These are phyloP conservation scores for Protomyces inundatus DNA, from an alignment of 1,139 yeast genomes.

Conservation along the genomic window DNA sequence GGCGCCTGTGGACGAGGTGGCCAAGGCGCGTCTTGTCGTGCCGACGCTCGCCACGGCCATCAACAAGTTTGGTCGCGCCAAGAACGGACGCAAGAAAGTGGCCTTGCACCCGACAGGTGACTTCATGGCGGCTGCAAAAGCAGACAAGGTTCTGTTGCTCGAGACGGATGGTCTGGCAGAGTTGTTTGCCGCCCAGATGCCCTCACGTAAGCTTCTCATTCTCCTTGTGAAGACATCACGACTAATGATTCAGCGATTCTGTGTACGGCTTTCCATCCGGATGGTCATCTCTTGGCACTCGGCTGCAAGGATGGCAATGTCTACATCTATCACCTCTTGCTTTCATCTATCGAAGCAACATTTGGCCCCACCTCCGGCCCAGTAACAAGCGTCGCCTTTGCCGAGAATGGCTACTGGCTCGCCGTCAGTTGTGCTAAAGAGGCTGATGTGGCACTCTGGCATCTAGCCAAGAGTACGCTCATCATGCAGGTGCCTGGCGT, in stretches of 20 bases:
- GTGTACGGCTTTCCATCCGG: constrained; percentile 51
- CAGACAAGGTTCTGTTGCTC: not conserved
- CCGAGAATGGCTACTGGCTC: constrained; percentile 69
- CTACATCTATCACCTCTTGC: constrained; percentile 45
- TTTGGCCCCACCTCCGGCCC: constrained; percentile 36
- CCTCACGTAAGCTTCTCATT: not conserved
- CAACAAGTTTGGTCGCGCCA: not conserved
- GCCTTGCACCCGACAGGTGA: constrained; percentile 27
- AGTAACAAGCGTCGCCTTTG: constrained; percentile 49
- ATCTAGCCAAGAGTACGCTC: constrained; percentile 34
- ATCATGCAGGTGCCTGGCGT: constrained; percentile 34
- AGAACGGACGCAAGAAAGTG: not conserved
- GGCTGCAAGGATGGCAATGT: constrained; percentile 45
- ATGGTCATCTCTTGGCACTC: constrained; percentile 57
- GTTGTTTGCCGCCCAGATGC: not conserved
- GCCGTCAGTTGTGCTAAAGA: constrained; percentile 36
- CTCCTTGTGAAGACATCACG: not conserved
- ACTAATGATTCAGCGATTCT: constrained; percentile 34
- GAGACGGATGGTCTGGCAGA: not conserved
- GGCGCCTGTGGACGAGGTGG: not conserved
- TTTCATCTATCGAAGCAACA: constrained; percentile 43
- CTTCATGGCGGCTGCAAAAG: constrained; percentile 20
- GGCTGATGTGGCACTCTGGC: constrained; percentile 32
- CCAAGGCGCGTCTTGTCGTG: not conserved
- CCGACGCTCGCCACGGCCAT: not conserved